phyloP scores from a whole-genome alignment of 148 eudicot genomes.

The Amaranthus cruentus region DNA sequence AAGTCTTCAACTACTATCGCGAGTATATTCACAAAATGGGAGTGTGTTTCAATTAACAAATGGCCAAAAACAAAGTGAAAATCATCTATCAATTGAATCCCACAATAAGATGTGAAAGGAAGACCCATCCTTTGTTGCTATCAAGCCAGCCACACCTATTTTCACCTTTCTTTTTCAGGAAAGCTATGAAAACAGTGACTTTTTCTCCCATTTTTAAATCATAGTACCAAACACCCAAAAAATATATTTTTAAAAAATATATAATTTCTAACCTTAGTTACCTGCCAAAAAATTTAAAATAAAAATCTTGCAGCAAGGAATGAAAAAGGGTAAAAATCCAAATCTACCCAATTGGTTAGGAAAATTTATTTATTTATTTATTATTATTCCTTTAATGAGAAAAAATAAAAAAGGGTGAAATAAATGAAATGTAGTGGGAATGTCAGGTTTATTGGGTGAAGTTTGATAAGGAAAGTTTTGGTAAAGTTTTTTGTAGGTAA shows the following conservation, averaged over 20 bases:
- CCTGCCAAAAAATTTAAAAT: background rate
- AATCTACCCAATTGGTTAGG: conserved; percentile 1
- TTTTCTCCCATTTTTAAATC: background rate
- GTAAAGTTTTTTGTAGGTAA: conserved; percentile 1
- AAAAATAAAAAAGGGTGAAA: conserved; percentile 1
- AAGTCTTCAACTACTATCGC: too few species aligned
- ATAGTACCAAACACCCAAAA: background rate
- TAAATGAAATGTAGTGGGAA: conserved; percentile 23
- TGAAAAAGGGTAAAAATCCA: conserved; percentile 4
- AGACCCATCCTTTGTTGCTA: conserved; percentile 22
- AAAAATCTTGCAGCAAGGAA: background rate
- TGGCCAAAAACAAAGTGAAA: too few species aligned
- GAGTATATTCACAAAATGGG: too few species aligned
- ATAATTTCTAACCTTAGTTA: background rate
- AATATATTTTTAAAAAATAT: background rate
- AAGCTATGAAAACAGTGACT: conserved; percentile 12
- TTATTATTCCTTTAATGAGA: background rate
- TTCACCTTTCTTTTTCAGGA: conserved; percentile 21
- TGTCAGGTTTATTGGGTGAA: conserved; percentile 13
- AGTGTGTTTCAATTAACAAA: too few species aligned
- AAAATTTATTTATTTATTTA: background rate
- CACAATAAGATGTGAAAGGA: conserved; percentile 15
- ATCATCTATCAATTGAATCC: background rate
- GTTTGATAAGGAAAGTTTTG: conserved; percentile 14
- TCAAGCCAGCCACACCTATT: conserved; percentile 7